A percentile compares a stretch with the other conserved stretches of the same genome.
These are phyloP conservation scores for Pharnaceum exiguum DNA, from an alignment of 148 eudicot species.

Conservation along the genomic window DNA sequence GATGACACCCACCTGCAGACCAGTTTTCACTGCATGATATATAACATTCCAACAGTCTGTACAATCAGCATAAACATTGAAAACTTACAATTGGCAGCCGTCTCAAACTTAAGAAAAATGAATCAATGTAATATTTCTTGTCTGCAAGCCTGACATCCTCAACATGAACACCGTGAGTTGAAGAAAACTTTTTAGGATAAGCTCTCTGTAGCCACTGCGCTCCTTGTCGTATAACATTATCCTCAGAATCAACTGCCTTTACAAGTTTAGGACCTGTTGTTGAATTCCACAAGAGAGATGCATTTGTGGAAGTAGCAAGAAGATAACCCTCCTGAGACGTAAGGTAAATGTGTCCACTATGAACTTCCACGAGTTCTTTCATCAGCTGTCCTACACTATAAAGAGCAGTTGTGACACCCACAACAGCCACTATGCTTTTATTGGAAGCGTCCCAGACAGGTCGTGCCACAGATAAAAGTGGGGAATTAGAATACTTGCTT, in stretches of 20 bases:
- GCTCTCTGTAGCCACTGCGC: constrained; percentile 65
- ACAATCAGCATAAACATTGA: background rate
- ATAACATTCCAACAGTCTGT: constrained; percentile 3
- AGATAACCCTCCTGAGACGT: constrained; percentile 92
- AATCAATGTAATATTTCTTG: constrained; percentile 76
- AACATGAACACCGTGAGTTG: constrained; percentile 64
- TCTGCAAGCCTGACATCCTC: constrained; percentile 69
- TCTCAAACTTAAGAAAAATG: constrained; percentile 79
- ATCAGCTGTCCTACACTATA: constrained; percentile 90
- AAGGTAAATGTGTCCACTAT: constrained; percentile 86
- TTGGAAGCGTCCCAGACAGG: constrained; percentile 75
- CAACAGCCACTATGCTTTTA: constrained; percentile 77
- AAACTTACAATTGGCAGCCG: constrained; percentile 88
- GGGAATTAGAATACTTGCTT: constrained; percentile 77
- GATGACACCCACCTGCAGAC: constrained; percentile 83
- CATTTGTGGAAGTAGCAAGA: constrained; percentile 82
- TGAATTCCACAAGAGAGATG: constrained; percentile 66
- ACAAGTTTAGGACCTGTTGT: constrained; percentile 64
- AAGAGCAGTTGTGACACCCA: constrained; percentile 88
- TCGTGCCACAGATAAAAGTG: constrained; percentile 87
- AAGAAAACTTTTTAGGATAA: constrained; percentile 43
- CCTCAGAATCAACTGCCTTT: constrained; percentile 66
- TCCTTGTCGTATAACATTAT: constrained; percentile 61
- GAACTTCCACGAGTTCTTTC: constrained; percentile 86
- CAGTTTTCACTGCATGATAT: background rate